Base-by-base conservation (phyloP, 106 monocot species). In the Apostasia shenzhenica region DNA sequence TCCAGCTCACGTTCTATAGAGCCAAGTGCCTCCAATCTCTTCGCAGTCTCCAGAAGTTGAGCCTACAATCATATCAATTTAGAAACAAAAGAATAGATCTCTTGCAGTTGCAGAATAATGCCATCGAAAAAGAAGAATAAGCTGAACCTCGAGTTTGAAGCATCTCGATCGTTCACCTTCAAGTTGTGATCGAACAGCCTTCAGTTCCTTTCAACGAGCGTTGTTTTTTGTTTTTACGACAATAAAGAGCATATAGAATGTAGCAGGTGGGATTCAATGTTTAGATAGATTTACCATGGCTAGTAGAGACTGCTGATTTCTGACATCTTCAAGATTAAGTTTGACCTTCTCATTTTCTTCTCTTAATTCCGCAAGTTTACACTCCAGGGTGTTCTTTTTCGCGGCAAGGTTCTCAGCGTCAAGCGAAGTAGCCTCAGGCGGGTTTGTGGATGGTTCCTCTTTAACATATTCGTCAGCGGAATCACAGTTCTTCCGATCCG, bases 111-210 rank as follows among this genome's bases (percentile, higher is more conserved):
- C 52, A 52, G 11, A 52, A 52, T 8, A 52, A 26, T 2, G 10
- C 43, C 0, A 4, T 51, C 38, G 0, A 12, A 47, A 60, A 48
- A 45, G 7, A 3, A 38, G 5, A 71, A 46, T 11, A 47, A 67
- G n/a, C 45, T 13, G 57, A 58, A 95, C 95, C 95, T 89, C 95
- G 26, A 95, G 67, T 61, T 86, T 95, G 61, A 71, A 60, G 77
- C 89, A 95, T 89, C 95, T 88, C 64, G 91, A 85, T 67, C 76
- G 86, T 65, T 95, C 95, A 61, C 91, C 81, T 59, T 75, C 75
- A 45, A 92, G 71, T 69, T 92, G 95, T 74, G 55, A 58, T 79
- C 81, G 81, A 50, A 95, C 81, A 8, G 88, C 89, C 71, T 88
- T 75, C 65, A 82, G 84, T 68, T 95, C 95, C 95, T 95, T 77